phyloP scores from a whole-genome alignment of 2,329 filamentous ascomycete species.

The Elsinoe australis region DNA sequence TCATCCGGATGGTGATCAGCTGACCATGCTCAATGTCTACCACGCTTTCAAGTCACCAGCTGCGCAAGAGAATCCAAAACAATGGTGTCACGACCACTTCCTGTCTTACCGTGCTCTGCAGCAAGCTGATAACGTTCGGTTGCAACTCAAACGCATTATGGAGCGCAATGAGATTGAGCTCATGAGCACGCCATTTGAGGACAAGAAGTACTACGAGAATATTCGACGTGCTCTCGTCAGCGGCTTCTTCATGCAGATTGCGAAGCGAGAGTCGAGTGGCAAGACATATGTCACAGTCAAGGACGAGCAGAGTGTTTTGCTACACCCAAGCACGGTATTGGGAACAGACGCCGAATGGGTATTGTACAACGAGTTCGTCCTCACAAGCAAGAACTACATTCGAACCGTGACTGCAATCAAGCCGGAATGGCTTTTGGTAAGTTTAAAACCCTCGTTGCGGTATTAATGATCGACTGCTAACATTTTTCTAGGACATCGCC shows the following conservation, averaged over 20 bases:
- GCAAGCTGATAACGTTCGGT: slow-evolving; percentile 87
- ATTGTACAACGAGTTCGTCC: slow-evolving; percentile 94
- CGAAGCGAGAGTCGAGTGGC: slow-evolving; percentile 79
- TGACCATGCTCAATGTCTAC: slow-evolving; percentile 95
- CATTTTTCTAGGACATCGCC: slow-evolving; percentile 96
- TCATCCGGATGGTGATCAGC: slow-evolving; percentile 87
- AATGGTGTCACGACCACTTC: slow-evolving; percentile 97
- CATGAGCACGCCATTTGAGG: slow-evolving; percentile 78
- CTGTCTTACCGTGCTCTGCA: slow-evolving; percentile 80
- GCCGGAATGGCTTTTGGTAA: slow-evolving; percentile 87
- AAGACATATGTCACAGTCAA: slow-evolving; percentile 95
- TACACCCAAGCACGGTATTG: slow-evolving; percentile 89
- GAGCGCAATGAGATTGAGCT: slow-evolving; percentile 82
- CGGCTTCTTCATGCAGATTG: slow-evolving; percentile 99
- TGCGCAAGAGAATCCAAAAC: slow-evolving; percentile 65
- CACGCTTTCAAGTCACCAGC: slow-evolving; percentile 83
- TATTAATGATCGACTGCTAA: slow-evolving; percentile 34
- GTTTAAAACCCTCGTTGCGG: slow-evolving; percentile 28
- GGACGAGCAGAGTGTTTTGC: slow-evolving; percentile 85
- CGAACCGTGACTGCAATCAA: slow-evolving; percentile 85
- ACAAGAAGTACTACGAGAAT: slow-evolving; percentile 97
- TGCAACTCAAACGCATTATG: slow-evolving; percentile 93
- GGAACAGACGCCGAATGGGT: slow-evolving; percentile 91
- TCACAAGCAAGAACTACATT: slow-evolving; percentile 97
- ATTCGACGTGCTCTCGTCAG: slow-evolving; percentile 86